A percentile compares a stretch with the other conserved stretches of the same genome.
phyloP scores from a whole-genome alignment of 768 basidiomycete species.

The Mycena haematopus region DNA sequence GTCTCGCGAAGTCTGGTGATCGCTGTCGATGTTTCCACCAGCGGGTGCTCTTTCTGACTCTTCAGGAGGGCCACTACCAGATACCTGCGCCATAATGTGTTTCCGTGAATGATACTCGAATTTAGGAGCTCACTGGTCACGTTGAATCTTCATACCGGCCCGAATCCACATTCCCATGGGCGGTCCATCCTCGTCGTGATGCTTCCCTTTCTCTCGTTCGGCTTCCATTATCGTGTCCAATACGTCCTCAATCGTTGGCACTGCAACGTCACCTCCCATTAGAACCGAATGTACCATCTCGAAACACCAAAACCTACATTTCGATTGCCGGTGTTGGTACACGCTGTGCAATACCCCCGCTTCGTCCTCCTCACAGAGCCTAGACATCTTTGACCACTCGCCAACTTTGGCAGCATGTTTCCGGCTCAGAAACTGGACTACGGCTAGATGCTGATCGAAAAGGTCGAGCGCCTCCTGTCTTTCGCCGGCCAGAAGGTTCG shows the following conservation, averaged over 20 bases:
- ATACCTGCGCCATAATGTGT: background rate
- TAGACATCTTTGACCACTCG: constrained; percentile 13
- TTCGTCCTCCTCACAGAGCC: background rate
- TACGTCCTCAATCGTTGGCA: constrained; percentile 8
- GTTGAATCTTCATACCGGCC: constrained; percentile 14
- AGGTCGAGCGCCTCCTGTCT: constrained; percentile 9
- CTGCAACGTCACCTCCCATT: background rate
- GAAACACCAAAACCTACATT: background rate
- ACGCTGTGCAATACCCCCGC: constrained; percentile 6
- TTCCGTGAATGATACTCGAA: too few relatives aligned
- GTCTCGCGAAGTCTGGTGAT: constrained; percentile 10
- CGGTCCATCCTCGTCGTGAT: background rate
- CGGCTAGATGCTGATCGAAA: constrained; percentile 21
- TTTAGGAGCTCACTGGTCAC: constrained; percentile 8
- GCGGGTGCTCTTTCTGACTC: constrained; percentile 8
- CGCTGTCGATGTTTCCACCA: constrained; percentile 6
- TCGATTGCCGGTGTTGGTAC: constrained; percentile 9
- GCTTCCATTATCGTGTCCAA: constrained; percentile 10
- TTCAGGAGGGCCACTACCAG: constrained; percentile 8
- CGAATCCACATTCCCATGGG: constrained; percentile 16
- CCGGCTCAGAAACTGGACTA: constrained; percentile 8
- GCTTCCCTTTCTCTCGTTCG: background rate
- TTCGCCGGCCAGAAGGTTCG: constrained; percentile 14
- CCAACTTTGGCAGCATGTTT: constrained; percentile 12
- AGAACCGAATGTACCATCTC: background rate